A percentile compares a stretch with the other conserved stretches of the same genome.
These are phyloP conservation scores for Aspergillus brasiliensis DNA, from an alignment of 2,329 filamentous ascomycete species.

Conservation along the genomic window DNA sequence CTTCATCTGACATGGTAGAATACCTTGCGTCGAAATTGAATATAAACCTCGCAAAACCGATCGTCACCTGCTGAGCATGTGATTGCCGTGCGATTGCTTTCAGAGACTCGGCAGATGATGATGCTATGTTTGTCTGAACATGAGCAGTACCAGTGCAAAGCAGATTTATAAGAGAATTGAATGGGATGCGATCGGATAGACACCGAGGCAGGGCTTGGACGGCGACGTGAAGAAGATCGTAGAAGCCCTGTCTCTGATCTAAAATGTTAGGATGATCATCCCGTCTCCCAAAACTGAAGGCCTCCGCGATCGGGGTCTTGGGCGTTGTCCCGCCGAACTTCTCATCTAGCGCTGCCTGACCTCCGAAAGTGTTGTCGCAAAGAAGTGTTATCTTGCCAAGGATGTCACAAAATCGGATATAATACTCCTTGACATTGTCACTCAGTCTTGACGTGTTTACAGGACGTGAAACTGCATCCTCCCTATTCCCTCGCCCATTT, in stretches of 20 bases:
- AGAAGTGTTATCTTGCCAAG: slow-evolving; percentile 94
- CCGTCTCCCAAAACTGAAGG: slow-evolving; percentile 83
- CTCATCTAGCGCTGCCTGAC: slow-evolving; percentile 91
- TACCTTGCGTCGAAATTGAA: slow-evolving; percentile 98
- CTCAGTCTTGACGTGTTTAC: slow-evolving; percentile 65
- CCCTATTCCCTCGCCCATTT: slow-evolving; percentile 33
- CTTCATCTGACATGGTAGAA: slow-evolving; percentile 95
- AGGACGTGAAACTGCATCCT: slow-evolving; percentile 45
- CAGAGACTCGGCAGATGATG: slow-evolving; percentile 86
- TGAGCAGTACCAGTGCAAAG: slow-evolving; percentile 96
- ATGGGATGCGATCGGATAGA: slow-evolving; percentile 83
- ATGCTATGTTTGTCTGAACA: slow-evolving; percentile 87
- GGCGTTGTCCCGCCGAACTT: slow-evolving; percentile 86
- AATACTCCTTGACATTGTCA: slow-evolving; percentile 80
- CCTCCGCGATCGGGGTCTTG: slow-evolving; percentile 92
- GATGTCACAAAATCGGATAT: slow-evolving; percentile 89
- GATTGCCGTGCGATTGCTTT: slow-evolving; percentile 94
- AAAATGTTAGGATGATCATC: slow-evolving; percentile 73
- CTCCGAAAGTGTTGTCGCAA: slow-evolving; percentile 95
- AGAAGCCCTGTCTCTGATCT: slow-evolving; percentile 92
- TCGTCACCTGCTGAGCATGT: slow-evolving; percentile 92
- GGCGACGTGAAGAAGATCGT: slow-evolving; percentile 91
- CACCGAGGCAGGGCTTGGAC: slow-evolving; percentile 96
- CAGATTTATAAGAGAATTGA: slow-evolving; percentile 90
- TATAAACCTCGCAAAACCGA: slow-evolving; percentile 95